phyloP scores from a whole-genome alignment of 257 asterid genomes.

The Salvia splendens region DNA sequence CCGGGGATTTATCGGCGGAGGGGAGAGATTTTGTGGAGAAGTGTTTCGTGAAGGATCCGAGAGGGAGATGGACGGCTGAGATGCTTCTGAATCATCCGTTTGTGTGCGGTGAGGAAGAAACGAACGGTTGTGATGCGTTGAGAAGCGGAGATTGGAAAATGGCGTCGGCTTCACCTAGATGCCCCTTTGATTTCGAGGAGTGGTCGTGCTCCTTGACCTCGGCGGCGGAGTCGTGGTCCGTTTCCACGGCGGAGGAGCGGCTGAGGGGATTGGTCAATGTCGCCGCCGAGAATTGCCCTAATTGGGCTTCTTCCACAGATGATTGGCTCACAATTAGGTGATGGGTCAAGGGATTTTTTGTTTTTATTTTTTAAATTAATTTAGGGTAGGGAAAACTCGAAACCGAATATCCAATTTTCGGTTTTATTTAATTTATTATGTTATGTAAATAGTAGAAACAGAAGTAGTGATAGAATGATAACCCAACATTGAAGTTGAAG shows the following conservation, averaged over 20 bases:
- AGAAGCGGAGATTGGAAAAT: neutral
- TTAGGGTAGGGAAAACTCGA: neutral
- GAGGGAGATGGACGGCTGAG: conserved; percentile 87
- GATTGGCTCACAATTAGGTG: conserved; percentile 77
- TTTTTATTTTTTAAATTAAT: neutral
- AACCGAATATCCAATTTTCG: too few species aligned
- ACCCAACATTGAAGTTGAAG: too few species aligned
- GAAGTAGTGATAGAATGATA: neutral
- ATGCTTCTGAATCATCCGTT: conserved; percentile 84
- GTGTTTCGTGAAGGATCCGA: conserved; percentile 65
- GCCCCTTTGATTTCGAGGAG: conserved; percentile 73
- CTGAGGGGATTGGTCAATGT: conserved; percentile 37
- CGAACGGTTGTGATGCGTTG: conserved; percentile 11
- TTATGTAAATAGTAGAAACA: neutral
- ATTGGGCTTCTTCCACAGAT: conserved; percentile 58
- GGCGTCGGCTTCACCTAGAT: conserved; percentile 54
- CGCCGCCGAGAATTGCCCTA: conserved; percentile 29
- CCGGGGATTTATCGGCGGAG: conserved; percentile 49
- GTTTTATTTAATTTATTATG: neutral
- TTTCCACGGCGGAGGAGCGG: conserved; percentile 48
- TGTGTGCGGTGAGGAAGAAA: conserved; percentile 32
- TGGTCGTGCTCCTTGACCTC: conserved; percentile 54
- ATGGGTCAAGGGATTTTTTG: conserved; percentile 25
- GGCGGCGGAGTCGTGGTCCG: conserved; percentile 33
- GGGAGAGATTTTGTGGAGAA: conserved; percentile 64